Base-by-base conservation (phyloP, 176 grass and related monocot species). In the Raddia distichophylla region DNA sequence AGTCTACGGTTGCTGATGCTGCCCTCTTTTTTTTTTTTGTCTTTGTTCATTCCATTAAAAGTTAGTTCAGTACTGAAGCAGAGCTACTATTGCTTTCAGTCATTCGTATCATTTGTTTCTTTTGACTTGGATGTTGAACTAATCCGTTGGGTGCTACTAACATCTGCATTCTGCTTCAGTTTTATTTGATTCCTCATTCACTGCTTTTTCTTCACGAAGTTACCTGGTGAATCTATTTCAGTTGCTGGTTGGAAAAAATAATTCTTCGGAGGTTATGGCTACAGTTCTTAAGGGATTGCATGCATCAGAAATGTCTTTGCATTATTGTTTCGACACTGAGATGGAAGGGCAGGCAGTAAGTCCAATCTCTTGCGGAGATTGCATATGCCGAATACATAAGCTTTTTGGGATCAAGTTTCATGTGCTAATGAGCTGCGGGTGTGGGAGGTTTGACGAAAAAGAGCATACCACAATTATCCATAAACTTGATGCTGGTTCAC, bases 361-460 rank as follows among this genome's bases (percentile, higher is more conserved):
- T 32, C 55, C 67, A 60, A 19, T 34, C 43, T 71, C 2, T 43
- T 81, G 79, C 27, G 11, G 54, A 37, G 67, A 81, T 61, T 81
- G 67, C 54, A 71, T 60, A 59, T 81, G 79, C 52, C 66, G 34
- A 69, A 56, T 37, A 44, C 78, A 81, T 81, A 34, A 70, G 70
- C 65, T 81, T 58, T 81, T 81, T 70, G 78, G 53, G 19, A 70
- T 81, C 19, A 70, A 59, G 16, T 60, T 70, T 5, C 40, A 48
- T 71, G 66, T 22, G 1, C 51, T 70, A 81, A 34, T 70, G 65
- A 81, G 78, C 66, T 81, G 66, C 15, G 4, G 15, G 13, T 81
- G 78, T 35, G 78, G 66, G 53, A 81, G 59, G 8, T 48, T 43
- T 17, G 50, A 55, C 32, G 19, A 81, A 69, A 70, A 70, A 22